Base-by-base conservation (phyloP, 1,284 basidiomycete genomes). In the Austroboletus niveus region DNA sequence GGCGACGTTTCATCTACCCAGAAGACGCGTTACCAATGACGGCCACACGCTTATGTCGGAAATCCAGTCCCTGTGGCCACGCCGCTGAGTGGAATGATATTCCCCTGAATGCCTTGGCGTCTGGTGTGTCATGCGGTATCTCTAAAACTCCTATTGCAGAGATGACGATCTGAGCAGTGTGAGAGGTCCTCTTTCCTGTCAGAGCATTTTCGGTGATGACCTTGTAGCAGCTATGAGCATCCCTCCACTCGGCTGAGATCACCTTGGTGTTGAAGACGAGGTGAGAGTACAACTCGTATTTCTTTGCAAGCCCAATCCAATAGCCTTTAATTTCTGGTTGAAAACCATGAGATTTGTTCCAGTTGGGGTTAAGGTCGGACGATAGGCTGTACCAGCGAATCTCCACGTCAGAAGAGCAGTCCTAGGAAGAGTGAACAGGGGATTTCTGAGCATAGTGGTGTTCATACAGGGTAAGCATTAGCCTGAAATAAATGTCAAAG, bases 11-110 rank as follows among this genome's bases (percentile, higher is more conserved):
- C 3, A 39, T 49, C 34, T 51, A 66, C 66, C 62, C 75, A 38
- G 77, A 78, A 17, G 77, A 73, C 1, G 78, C 81, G 55, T 78
- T 81, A 10, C 80, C 80, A 48, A 82, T 69, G 17, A 82, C 61
- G 3, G 74, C 77, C 4, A 80, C 72, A 39, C 67, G 68, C 58
- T 79, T 78, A 22, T 68, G 70, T 10, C 59, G 64, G 24, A 78
- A 65, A 51, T 76, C 67, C 34, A 78, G 62, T 10, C 66, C 64
- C 8, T 65, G 55, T 36, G 76, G 69, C 73, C 76, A 82, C 11
- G 62, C 60, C 2, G 76, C 76, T 2, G 76, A 79, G 60, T 82
- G 81, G 44, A 77, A 65, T 24, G 76, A 61, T 8, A 58, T 51
- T 1, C 79, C 80, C 50, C 75, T 70, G 63, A 66, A 76, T 4